phyloP scores from a whole-genome alignment of 2,329 filamentous ascomycete genomes.

The Penicillium sp. region DNA sequence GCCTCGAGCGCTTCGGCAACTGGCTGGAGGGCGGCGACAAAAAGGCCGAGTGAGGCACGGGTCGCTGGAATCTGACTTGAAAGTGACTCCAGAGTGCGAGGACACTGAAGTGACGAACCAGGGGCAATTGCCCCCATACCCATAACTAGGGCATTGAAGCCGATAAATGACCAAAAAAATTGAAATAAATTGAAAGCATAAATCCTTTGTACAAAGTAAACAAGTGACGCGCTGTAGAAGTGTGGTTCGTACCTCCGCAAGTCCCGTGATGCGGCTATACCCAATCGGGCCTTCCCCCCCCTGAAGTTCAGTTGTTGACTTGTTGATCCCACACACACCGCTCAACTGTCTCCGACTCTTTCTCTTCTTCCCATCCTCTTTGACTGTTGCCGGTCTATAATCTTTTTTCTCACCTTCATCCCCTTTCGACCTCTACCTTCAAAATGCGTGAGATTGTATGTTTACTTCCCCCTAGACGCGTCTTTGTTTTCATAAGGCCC shows the following conservation, averaged over 20 bases:
- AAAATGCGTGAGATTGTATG: conserved; percentile 73
- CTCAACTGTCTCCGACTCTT: conserved; percentile 26
- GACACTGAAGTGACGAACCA: background rate
- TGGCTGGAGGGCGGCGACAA: conserved; percentile 43
- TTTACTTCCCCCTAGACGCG: conserved; percentile 34
- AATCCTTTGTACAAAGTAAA: conserved; percentile 1
- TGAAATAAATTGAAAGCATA: background rate
- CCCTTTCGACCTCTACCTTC: conserved; percentile 13
- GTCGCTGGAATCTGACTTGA: too few relatives aligned
- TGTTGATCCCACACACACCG: conserved; percentile 39
- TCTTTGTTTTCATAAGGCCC: conserved; percentile 32
- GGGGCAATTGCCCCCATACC: too few relatives aligned
- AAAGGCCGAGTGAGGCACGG: conserved; percentile 19
- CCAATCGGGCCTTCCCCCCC: conserved; percentile 23
- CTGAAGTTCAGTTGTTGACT: conserved; percentile 24
- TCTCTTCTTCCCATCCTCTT: conserved; percentile 28
- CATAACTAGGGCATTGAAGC: too few relatives aligned
- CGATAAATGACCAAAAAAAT: background rate
- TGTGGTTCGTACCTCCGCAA: conserved; percentile 32
- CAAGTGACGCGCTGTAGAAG: background rate
- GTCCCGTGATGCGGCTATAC: conserved; percentile 33
- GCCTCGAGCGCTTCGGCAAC: conserved; percentile 52
- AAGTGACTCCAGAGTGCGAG: background rate
- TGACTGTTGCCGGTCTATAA: conserved; percentile 23
- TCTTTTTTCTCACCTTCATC: conserved; percentile 14